Conservation (phyloP, 2,329 filamentous ascomycete genomes). For the Lachnum nothofagi region DNA sequence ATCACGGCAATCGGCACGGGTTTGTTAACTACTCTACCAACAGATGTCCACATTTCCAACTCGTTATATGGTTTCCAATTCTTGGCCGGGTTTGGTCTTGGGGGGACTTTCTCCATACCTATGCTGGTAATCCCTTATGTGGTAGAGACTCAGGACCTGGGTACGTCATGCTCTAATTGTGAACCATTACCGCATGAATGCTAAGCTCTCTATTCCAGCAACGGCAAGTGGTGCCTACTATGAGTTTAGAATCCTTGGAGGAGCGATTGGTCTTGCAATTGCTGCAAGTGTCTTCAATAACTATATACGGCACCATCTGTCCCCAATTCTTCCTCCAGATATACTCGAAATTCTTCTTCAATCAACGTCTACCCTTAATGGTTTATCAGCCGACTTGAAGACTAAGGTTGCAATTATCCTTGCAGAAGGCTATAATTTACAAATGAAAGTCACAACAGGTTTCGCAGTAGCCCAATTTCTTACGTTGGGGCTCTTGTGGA, state of each 20-base stretch:
- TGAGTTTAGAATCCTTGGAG: conserved; percentile 1
- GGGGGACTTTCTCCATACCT: neutral
- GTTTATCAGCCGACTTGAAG: neutral
- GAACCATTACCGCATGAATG: neutral
- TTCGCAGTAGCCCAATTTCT: neutral
- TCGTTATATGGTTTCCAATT: neutral
- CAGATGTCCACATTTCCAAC: neutral
- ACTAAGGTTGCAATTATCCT: neutral
- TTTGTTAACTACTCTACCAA: neutral
- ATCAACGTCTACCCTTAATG: neutral
- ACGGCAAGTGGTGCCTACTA: neutral
- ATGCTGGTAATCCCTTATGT: neutral
- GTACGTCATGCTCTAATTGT: neutral
- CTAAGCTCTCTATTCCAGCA: neutral
- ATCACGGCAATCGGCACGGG: neutral
- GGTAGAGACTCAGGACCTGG: neutral
- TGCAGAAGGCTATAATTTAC: conserved; percentile 2
- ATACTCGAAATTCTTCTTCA: conserved; percentile 42
- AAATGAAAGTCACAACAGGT: neutral
- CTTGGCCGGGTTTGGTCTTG: neutral
- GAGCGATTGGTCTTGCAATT: conserved; percentile 1
- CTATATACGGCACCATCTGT: conserved; percentile 7
- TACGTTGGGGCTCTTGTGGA: neutral
- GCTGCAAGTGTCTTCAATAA: neutral
- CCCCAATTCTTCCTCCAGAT: conserved; percentile 2